Conservation (phyloP, 345 rosid species). For the Lumnitzera littorea region DNA sequence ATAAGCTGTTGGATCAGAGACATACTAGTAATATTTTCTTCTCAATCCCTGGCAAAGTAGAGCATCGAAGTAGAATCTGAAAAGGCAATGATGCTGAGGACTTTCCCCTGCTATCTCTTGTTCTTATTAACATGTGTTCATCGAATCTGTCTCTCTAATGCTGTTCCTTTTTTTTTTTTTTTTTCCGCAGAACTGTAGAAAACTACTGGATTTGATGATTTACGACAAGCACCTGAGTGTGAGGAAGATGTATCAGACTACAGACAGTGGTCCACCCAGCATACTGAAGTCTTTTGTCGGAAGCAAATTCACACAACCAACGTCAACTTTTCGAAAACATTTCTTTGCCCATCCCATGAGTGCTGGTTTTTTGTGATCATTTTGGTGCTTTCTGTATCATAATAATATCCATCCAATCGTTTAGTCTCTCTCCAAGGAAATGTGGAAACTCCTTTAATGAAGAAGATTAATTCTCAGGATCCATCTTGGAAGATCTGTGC, state of each 20-base stretch:
- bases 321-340: conserved; percentile 48
- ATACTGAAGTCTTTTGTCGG: conserved; percentile 38
- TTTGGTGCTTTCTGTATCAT: neutral
- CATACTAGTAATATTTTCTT: too few species aligned
- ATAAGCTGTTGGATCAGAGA: too few species aligned
- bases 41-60: too few species aligned
- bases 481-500: too few species aligned
- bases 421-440: neutral
- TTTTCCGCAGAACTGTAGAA: conserved; percentile 55
- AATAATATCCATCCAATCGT: neutral
- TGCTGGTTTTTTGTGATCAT: conserved; percentile 27
- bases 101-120: too few species aligned
- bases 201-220: conserved; percentile 64
- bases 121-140: too few species aligned
- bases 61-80: too few species aligned
- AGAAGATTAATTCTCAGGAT: too few species aligned
- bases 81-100: too few species aligned
- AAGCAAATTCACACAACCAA: conserved; percentile 30
- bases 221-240: conserved; percentile 55
- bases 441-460: too few species aligned
- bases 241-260: conserved; percentile 56
- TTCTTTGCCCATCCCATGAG: conserved; percentile 69
- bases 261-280: conserved; percentile 40
- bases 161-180: neutral
- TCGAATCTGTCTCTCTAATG: too few species aligned